phyloP scores from a whole-genome alignment of 139 green algal species.

The Diplosphaera chodatii region DNA sequence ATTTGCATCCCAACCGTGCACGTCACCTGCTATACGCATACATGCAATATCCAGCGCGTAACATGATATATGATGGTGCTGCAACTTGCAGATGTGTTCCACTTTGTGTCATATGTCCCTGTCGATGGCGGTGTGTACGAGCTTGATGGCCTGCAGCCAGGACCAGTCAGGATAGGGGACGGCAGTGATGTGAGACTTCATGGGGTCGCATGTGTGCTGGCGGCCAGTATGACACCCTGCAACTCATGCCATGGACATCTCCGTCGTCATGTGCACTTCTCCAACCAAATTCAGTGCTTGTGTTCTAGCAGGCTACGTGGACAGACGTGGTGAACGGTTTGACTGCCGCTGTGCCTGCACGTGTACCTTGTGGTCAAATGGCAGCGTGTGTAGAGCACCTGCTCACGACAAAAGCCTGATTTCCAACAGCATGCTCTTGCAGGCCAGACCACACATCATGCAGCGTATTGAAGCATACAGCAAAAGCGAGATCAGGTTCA shows the following conservation, averaged over 20 bases:
- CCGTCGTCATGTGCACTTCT: no score
- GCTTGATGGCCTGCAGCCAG: conserved; percentile 92
- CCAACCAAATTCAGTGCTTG: not conserved
- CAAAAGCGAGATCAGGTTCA: conserved; percentile 91
- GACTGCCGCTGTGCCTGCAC: no score
- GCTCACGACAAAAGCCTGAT: not conserved
- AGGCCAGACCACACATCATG: conserved; percentile 34
- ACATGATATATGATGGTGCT: not conserved
- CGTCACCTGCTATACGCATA: no score
- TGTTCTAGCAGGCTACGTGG: not conserved
- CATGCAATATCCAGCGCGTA: no score
- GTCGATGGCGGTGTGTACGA: conserved; percentile 82
- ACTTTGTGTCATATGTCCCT: conserved; percentile 85
- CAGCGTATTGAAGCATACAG: conserved; percentile 83
- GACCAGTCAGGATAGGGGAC: conserved; percentile 74
- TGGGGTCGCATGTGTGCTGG: not conserved
- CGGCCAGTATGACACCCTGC: no score
- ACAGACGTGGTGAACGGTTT: not conserved
- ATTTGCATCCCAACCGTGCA: no score
- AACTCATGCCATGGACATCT: no score
- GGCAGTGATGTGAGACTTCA: conserved; percentile 23
- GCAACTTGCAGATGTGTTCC: conserved; percentile 50
- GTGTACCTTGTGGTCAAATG: no score
- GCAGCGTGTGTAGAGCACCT: no score
- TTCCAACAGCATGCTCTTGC: conserved; percentile 61